These are phyloP conservation scores for Craterostigma plantagineum DNA, from an alignment of 257 asterid genomes.

Conservation along the genomic window DNA sequence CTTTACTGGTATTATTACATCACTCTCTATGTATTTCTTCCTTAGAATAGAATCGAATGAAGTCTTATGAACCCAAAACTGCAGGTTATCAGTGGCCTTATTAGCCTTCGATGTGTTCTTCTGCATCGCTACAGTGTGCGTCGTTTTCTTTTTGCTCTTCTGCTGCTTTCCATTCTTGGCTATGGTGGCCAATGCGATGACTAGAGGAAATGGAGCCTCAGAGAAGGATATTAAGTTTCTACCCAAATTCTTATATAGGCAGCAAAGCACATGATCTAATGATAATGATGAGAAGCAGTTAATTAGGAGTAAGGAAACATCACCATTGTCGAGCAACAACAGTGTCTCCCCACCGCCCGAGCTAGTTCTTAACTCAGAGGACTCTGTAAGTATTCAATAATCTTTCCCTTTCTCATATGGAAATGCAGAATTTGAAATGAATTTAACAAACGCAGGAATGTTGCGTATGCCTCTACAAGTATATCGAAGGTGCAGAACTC, in stretches of 20 bases:
- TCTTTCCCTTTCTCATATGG: constrained; percentile 14
- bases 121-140: constrained; percentile 59
- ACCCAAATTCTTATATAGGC: constrained; percentile 50
- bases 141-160: constrained; percentile 40
- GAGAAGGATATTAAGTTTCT: constrained; percentile 53
- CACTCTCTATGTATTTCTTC: not conserved
- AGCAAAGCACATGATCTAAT: constrained; percentile 1
- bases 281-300: constrained; percentile 16
- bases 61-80: constrained; percentile 7
- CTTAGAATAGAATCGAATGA: not conserved
- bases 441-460: too few species aligned
- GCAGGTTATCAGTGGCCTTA: constrained; percentile 73
- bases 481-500: constrained; percentile 57
- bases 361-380: constrained; percentile 55
- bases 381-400: constrained; percentile 40
- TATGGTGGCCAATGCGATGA: constrained; percentile 64
- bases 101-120: constrained; percentile 79
- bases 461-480: constrained; percentile 54
- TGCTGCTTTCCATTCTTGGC: constrained; percentile 69
- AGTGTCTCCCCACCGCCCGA: too few species aligned
- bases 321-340: too few species aligned
- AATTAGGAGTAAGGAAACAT: constrained; percentile 18
- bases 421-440: constrained; percentile 48
- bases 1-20: constrained; percentile 48
- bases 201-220: constrained; percentile 61